Evolutionary conservation across 495 filamentous ascomycete genomes (phyloP).

Genomic region (Sphaerosporella brunnea): DNA sequence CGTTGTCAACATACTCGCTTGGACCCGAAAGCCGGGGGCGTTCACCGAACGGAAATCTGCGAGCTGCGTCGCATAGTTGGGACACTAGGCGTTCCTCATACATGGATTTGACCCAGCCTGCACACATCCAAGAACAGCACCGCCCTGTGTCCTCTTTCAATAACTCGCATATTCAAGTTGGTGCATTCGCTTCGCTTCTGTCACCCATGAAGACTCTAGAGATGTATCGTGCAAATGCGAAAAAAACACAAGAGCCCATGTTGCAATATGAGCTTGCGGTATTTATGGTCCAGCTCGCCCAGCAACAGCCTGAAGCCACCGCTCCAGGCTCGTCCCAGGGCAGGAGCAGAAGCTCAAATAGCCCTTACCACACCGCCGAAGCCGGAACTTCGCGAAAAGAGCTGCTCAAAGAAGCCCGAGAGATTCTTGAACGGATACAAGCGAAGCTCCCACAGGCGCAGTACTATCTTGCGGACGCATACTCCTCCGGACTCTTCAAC

Average conservation of each 20-base stretch:
- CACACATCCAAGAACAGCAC: conserved; percentile 73
- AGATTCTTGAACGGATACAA: conserved; percentile 68
- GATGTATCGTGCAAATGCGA: conserved; percentile 92
- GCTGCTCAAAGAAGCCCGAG: conserved; percentile 68
- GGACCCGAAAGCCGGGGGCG: conserved; percentile 7
- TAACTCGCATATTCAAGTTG: conserved; percentile 64
- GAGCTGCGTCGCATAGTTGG: conserved; percentile 41
- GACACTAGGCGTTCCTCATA: conserved; percentile 66
- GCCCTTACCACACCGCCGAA: conserved; percentile 25
- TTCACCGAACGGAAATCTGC: conserved; percentile 14
- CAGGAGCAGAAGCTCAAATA: conserved; percentile 27
- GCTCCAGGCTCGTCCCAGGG: conserved; percentile 28
- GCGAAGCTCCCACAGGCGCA: conserved; percentile 87
- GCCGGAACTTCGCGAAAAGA: conserved; percentile 38
- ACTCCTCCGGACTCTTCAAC: conserved; percentile 81
- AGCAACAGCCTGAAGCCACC: conserved; percentile 37
- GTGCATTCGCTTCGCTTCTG: conserved; percentile 72
- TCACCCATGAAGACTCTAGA: conserved; percentile 83
- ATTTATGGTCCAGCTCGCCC: conserved; percentile 74
- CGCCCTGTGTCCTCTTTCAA: conserved; percentile 53
- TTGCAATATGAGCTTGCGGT: conserved; percentile 91
- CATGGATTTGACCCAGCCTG: conserved; percentile 69
- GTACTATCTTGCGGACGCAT: conserved; percentile 92
- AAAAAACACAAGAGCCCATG: conserved; percentile 77
- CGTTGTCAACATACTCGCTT: conserved; percentile 23